Evolutionary conservation across 306 rosid genomes (phyloP).

Genomic region (Acacia confusa): DNA sequence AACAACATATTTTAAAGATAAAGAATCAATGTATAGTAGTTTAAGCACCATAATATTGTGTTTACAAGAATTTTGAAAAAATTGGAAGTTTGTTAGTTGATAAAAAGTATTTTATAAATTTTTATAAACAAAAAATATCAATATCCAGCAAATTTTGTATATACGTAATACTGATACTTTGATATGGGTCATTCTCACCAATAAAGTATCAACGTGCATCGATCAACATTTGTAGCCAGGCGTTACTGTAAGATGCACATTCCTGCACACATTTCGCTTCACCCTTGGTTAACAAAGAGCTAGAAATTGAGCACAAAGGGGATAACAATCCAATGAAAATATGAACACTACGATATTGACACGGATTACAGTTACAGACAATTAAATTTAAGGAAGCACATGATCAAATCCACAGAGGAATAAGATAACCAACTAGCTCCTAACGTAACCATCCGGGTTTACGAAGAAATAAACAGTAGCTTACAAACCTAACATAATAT

Average conservation of each 20-base stretch:
- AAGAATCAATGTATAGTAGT: not conserved
- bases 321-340: not conserved
- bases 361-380: slow-evolving; percentile 23
- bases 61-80: too few species aligned
- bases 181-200: too few species aligned
- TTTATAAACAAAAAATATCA: too few species aligned
- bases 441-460: slow-evolving; percentile 33
- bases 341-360: slow-evolving; percentile 17
- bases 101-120: too few species aligned
- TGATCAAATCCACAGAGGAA: slow-evolving; percentile 21
- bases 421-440: not conserved
- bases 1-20: not conserved
- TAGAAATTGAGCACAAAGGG: not conserved
- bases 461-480: slow-evolving; percentile 23
- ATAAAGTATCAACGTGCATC: not conserved
- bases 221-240: not conserved
- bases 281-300: not conserved
- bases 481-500: slow-evolving; percentile 32
- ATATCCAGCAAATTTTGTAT: too few species aligned
- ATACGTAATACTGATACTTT: too few species aligned
- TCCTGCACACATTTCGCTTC: not conserved
- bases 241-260: not conserved
- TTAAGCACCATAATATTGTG: too few species aligned
- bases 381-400: slow-evolving; percentile 32
- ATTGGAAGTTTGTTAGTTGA: too few species aligned